These are phyloP conservation scores for Podospora conica DNA, from an alignment of 495 filamentous ascomycete species.

Conservation along the genomic window DNA sequence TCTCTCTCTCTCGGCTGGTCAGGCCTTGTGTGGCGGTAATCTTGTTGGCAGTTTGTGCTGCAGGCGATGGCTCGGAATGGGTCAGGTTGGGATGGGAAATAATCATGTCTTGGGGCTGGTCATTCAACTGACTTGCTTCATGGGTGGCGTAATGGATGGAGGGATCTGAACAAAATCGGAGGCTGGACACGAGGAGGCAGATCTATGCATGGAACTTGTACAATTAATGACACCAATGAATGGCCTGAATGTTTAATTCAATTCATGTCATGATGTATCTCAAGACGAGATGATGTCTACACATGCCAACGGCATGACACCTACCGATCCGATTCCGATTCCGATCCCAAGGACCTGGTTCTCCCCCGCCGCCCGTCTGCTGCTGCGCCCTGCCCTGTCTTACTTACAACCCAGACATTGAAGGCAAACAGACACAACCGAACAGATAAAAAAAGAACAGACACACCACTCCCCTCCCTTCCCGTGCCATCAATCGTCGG, in stretches of 20 bases:
- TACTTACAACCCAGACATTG: neutral
- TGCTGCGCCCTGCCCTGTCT: neutral
- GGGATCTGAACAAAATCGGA: neutral
- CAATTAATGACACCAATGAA: neutral
- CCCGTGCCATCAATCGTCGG: neutral
- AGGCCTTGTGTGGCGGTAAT: neutral
- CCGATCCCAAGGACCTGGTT: neutral
- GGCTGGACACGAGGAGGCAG: neutral
- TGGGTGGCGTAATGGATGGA: neutral
- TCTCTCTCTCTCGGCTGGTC: neutral
- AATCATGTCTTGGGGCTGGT: neutral
- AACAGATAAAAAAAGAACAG: neutral
- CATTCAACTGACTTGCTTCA: no score
- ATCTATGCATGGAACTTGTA: neutral
- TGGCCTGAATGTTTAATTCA: neutral
- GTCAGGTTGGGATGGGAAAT: neutral
- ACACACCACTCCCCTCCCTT: neutral
- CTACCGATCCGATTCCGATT: neutral
- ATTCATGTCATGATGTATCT: no score
- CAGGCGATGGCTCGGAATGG: neutral
- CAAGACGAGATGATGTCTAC: no score
- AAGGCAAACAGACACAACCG: neutral
- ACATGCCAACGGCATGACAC: neutral
- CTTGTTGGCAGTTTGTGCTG: neutral
- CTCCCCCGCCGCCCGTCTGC: neutral